Evolutionary conservation across 345 rosid species (phyloP).

Genomic region (Eucalyptus guilfoylei): DNA sequence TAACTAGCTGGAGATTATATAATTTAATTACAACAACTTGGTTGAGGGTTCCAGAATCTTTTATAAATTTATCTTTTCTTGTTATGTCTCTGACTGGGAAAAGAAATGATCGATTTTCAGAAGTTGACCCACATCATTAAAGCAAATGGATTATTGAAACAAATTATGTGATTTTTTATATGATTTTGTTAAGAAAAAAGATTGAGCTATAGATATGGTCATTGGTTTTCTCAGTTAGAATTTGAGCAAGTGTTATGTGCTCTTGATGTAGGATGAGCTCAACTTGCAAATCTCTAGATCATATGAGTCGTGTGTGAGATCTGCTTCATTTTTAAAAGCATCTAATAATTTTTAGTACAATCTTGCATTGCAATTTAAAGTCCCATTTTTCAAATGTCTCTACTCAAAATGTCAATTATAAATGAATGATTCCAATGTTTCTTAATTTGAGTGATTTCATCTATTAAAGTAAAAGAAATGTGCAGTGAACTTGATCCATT

Average conservation of each 20-base stretch:
- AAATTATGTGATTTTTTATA: not conserved
- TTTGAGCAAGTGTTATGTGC: not conserved
- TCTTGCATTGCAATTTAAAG: not conserved
- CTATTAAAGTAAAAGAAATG: not conserved
- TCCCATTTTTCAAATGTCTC: not conserved
- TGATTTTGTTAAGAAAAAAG: not conserved
- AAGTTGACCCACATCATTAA: not conserved
- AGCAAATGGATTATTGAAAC: not conserved
- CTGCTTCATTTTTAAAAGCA: fast-evolving
- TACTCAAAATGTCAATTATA: not conserved
- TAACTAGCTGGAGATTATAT: not conserved
- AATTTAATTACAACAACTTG: not conserved
- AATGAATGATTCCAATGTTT: fast-evolving
- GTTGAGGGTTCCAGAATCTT: not conserved
- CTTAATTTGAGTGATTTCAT: not conserved
- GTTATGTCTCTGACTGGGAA: not conserved
- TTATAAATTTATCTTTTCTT: not conserved
- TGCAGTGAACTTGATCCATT: not conserved
- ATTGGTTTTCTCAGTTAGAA: not conserved
- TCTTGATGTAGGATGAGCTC: not conserved
- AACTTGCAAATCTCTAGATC: not conserved
- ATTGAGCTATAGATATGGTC: not conserved
- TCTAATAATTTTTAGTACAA: not conserved
- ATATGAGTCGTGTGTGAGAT: fast-evolving
- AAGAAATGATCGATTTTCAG: not conserved